These are phyloP conservation scores for Aspergillus ochraceus DNA, from an alignment of 2,329 filamentous ascomycete genomes.

Conservation along the genomic window DNA sequence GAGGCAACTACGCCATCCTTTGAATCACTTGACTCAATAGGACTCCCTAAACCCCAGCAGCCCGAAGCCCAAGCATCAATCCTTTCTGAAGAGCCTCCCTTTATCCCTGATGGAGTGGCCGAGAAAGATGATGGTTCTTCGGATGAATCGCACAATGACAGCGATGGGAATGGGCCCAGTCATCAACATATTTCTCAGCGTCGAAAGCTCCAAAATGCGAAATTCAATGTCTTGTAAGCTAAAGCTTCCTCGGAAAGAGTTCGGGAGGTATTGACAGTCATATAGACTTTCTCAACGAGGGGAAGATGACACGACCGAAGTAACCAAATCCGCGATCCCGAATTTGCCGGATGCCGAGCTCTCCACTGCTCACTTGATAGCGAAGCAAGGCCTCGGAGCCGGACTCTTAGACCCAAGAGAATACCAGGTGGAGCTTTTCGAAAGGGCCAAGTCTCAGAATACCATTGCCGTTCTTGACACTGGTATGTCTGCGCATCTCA, in stretches of 20 bases:
- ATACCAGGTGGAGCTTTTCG: slow-evolving; percentile 90
- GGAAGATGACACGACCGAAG: slow-evolving; percentile 42
- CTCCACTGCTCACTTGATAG: slow-evolving; percentile 55
- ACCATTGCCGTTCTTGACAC: slow-evolving; percentile 92
- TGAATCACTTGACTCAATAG: too few species aligned
- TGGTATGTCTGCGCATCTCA: slow-evolving; percentile 45
- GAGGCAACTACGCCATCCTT: too few species aligned
- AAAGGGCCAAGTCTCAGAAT: slow-evolving; percentile 80
- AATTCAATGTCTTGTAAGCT: slow-evolving; percentile 50
- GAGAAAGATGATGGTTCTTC: slow-evolving; percentile 16
- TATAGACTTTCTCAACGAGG: slow-evolving; percentile 44
- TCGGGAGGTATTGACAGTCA: neutral
- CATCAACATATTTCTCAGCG: slow-evolving; percentile 40
- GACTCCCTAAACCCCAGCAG: neutral
- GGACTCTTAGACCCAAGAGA: slow-evolving; percentile 80
- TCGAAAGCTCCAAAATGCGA: slow-evolving; percentile 52
- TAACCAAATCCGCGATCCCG: slow-evolving; percentile 35
- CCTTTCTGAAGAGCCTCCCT: neutral
- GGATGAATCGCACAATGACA: slow-evolving; percentile 28
- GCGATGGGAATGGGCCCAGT: slow-evolving; percentile 25
- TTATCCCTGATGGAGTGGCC: neutral
- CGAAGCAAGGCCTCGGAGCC: slow-evolving; percentile 50
- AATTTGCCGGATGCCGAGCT: slow-evolving; percentile 46
- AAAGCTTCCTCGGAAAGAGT: too few species aligned
- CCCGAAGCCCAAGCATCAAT: neutral